Conservation (phyloP, 495 filamentous ascomycete genomes). For the Daldinia decipiens region DNA sequence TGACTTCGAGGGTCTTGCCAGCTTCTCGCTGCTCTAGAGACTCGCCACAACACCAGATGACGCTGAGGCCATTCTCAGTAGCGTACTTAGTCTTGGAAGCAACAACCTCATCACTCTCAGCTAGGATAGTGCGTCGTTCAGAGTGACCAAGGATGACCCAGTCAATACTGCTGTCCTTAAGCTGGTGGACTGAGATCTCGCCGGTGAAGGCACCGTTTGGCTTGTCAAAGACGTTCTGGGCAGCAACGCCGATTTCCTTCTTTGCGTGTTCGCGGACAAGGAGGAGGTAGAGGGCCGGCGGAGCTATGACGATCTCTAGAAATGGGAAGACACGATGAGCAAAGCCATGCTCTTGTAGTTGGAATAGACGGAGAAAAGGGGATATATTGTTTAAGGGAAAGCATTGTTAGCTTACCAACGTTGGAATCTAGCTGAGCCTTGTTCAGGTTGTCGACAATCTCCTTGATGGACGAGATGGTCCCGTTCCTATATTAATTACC, state of each 20-base stretch:
- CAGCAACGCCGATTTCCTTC: constrained; percentile 75
- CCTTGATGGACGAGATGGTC: constrained; percentile 82
- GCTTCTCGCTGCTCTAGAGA: constrained; percentile 90
- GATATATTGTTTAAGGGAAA: not conserved
- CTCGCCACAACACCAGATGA: constrained; percentile 97
- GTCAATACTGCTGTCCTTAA: constrained; percentile 84
- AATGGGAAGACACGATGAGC: constrained; percentile 10
- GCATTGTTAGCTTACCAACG: constrained; percentile 62
- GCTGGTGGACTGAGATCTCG: constrained; percentile 90
- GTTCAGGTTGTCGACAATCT: constrained; percentile 89
- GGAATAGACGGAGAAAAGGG: not conserved
- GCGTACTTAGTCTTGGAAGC: constrained; percentile 93
- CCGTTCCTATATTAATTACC: constrained; percentile 76
- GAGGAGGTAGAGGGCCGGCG: constrained; percentile 89
- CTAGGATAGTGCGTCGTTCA: constrained; percentile 86
- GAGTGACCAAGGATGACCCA: constrained; percentile 95
- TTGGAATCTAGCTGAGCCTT: constrained; percentile 75
- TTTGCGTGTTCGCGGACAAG: constrained; percentile 78
- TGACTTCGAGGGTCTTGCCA: constrained; percentile 87
- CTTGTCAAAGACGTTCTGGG: constrained; percentile 97
- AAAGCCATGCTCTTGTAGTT: not conserved
- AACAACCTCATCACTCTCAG: constrained; percentile 86
- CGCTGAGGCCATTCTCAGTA: constrained; percentile 83
- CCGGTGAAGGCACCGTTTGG: constrained; percentile 97
- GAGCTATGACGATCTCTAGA: constrained; percentile 91